Evolutionary conservation across 2,329 filamentous ascomycete species (phyloP), one percentile per base, ranked within the genome.

Genomic region (Sporothrix curviconia): DNA sequence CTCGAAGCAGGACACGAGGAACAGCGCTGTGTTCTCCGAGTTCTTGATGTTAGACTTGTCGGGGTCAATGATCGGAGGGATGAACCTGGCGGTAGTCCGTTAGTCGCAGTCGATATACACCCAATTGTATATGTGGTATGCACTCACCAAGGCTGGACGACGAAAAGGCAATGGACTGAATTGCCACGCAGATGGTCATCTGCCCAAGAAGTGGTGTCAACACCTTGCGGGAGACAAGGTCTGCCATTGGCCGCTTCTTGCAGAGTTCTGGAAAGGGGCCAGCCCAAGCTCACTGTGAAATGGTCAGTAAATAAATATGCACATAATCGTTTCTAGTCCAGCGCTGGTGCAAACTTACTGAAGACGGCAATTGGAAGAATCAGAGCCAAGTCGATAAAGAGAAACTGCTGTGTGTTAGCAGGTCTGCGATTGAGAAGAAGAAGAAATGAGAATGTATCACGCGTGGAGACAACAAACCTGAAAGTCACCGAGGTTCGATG

Each of bases 361-460:
- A 97, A 97, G 59, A 99, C 90, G 24, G 94, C 94, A 65, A 99
- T 95, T 4, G 94, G 94, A 3, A 99, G 77, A 67, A 99, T 99
- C 57, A 99, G 83, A 3, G 87, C 77, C 14, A 99, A 78, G 66
- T 99, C 94, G 67, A 99, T 97, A 72, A 92, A 97, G 4, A 99
- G 79, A 70, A 96, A 99, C 78, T 86, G n/a, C n/a, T n/a, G n/a
- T n/a, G n/a, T n/a, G n/a, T 40, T 8, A 40, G 25, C 15, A 34
- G 5, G 17, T 56, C 50, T 7, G 24, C 19, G 57, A 34, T 40
- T 25, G 64, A 44, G 63, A 28, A 7, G 12, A 9, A 34, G 15
- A 53, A 36, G 11, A 44, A 25, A 28, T 25, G 22, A 9, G 11
- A 24, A n/a, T n/a, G n/a, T n/a, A n/a, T n/a, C n/a, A n/a, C n/a